Evolutionary conservation across 768 basidiomycete genomes (phyloP).

Genomic region (Lactifluus piperatus): DNA sequence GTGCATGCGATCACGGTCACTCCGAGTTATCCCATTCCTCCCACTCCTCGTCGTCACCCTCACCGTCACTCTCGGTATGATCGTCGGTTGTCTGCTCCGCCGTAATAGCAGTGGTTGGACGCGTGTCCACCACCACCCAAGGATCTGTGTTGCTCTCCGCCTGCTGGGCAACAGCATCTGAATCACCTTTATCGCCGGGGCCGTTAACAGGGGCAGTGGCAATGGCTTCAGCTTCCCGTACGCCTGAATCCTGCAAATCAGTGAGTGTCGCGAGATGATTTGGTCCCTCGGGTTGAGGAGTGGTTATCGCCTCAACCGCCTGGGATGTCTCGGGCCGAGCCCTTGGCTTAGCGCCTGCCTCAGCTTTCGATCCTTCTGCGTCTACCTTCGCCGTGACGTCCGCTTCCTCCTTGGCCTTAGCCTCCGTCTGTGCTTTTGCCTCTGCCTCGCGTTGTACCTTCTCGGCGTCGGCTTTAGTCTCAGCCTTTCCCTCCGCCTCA

Average conservation of each 20-base stretch:
- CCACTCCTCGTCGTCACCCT: no score
- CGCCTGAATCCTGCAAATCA: not conserved
- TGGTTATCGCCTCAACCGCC: not conserved
- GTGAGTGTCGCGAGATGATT: not conserved
- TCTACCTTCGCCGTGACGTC: not conserved
- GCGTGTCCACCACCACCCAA: not conserved
- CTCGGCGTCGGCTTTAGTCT: no score
- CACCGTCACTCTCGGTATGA: not conserved
- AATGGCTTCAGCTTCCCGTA: not conserved
- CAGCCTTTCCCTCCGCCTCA: no score
- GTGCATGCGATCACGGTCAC: not conserved
- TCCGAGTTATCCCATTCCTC: not conserved
- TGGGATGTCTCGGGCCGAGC: not conserved
- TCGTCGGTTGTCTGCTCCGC: not conserved
- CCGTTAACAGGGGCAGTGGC: not conserved
- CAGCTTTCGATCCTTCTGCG: not conserved
- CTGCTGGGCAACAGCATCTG: slow-evolving; percentile 1
- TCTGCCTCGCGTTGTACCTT: no score
- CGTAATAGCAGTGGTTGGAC: not conserved
- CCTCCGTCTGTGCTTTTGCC: not conserved
- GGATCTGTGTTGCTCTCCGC: not conserved
- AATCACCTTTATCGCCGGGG: not conserved
- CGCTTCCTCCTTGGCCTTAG: not conserved
- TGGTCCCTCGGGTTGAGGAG: not conserved
- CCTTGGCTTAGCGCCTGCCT: not conserved